Evolutionary conservation across 2,329 filamentous ascomycete genomes (phyloP), one percentile per base, ranked within the genome.

Genomic region (Rhytidhysteron rufulum): DNA sequence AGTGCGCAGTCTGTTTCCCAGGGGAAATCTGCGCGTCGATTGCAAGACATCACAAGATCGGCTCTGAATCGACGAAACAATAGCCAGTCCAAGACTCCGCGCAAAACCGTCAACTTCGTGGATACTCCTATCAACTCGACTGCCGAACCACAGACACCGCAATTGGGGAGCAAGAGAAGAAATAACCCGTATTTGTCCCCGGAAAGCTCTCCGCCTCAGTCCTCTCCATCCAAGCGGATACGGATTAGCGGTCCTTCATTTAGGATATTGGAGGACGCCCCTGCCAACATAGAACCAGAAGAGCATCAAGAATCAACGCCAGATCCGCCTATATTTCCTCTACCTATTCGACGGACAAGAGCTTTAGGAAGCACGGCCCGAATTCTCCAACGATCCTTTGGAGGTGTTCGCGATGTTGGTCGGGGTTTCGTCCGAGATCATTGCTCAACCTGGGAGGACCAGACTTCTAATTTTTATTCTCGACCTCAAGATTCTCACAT

Each of bases 401-500:
- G 71, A 20, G 71, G 70, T 4, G 51, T 60, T 24, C 50, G 63
- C 40, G 62, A 57, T 13, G 51, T 69, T 1, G 63, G 63, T 4
- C 62, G 68, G 31, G 70, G 69, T 5, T 60, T 58, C 21, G 48
- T 55, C 31, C 45, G 45, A 19, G 69, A 72, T 49, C 69, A 73
- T 42, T 66, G 66, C 44, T 45, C 57, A 62, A 72, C 74, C 40
- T 82, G 78, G 78, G 74, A 76, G 57, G 70, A 77, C 49, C 71
- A 82, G 55, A 79, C 79, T 3, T 70, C 75, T 19, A 64, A 74
- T 41, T 85, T 84, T 58, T 78, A 80, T 55, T 79, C 75, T 25
- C 65, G 68, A 22, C 69, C 79, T 5, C 67, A 72, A 8, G 80
- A 84, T 53, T 55, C 67, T 13, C 71, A 82, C 53, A 57, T 63